Conservation (phyloP, 2,329 filamentous ascomycete genomes). For the Fusarium metavorans region DNA sequence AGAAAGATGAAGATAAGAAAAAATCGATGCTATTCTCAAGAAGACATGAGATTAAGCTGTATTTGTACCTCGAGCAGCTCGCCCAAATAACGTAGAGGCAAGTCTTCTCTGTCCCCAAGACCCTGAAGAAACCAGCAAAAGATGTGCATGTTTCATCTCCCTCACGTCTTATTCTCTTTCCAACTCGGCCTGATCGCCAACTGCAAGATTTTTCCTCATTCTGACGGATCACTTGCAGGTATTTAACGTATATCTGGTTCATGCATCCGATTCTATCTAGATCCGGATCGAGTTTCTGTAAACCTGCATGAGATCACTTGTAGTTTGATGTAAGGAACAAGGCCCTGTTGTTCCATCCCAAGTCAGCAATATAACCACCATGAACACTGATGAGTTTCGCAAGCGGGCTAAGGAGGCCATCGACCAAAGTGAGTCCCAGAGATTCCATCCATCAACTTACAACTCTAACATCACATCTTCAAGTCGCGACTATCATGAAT, state of each 20-base stretch:
- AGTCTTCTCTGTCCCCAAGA: neutral
- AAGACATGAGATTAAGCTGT: neutral
- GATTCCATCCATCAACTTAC: neutral
- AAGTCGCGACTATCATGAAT: constrained; percentile 87
- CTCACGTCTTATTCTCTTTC: neutral
- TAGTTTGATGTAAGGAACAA: too few species aligned
- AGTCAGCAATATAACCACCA: constrained; percentile 52
- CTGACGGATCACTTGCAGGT: neutral
- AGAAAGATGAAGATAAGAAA: too few species aligned
- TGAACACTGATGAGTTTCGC: constrained; percentile 85
- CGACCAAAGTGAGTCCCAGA: constrained; percentile 78
- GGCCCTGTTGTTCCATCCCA: neutral
- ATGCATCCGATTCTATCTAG: neutral
- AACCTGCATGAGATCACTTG: neutral
- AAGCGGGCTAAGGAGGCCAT: constrained; percentile 81
- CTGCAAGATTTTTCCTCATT: neutral
- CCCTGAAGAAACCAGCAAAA: too few species aligned
- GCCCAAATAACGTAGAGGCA: neutral
- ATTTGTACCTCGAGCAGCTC: neutral
- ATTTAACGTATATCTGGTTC: neutral
- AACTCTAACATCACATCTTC: neutral
- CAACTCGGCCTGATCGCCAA: neutral
- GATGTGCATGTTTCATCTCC: neutral
- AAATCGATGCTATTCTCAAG: neutral
- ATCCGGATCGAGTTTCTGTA: neutral